Conservation (phyloP, 2,329 filamentous ascomycete species). For the Fragosphaeria purpurea region DNA sequence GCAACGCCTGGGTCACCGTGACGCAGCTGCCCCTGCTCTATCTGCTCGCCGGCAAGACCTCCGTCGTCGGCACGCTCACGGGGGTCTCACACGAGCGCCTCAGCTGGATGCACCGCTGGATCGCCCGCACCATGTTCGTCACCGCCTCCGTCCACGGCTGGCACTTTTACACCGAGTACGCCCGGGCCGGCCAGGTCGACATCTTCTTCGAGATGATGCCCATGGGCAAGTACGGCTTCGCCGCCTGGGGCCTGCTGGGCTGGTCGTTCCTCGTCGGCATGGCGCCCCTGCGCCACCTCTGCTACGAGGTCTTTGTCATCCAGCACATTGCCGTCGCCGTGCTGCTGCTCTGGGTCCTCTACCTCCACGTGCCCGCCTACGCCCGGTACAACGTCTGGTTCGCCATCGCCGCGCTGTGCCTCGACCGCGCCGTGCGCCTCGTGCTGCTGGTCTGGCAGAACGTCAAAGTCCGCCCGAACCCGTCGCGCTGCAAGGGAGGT, state of each 20-base stretch:
- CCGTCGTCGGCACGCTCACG: slow-evolving; percentile 47
- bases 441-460: slow-evolving; percentile 43
- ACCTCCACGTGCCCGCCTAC: slow-evolving; percentile 50
- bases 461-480: slow-evolving; percentile 27
- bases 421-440: slow-evolving; percentile 49
- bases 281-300: slow-evolving; percentile 52
- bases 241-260: slow-evolving; percentile 53
- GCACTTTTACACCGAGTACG: slow-evolving; percentile 58
- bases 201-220: slow-evolving; percentile 51
- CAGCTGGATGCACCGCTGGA: slow-evolving; percentile 67
- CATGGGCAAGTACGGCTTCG: slow-evolving; percentile 57
- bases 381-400: slow-evolving; percentile 57
- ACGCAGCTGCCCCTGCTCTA: slow-evolving; percentile 56
- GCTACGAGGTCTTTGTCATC: slow-evolving; percentile 59
- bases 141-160: slow-evolving; percentile 61
- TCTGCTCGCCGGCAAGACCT: slow-evolving; percentile 50
- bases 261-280: slow-evolving; percentile 57
- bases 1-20: slow-evolving; percentile 57
- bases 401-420: slow-evolving; percentile 49
- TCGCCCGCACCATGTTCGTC: slow-evolving; percentile 57
- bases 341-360: slow-evolving; percentile 52
- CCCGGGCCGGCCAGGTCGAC: slow-evolving; percentile 46
- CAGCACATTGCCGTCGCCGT: slow-evolving; percentile 56
- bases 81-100: slow-evolving; percentile 58
- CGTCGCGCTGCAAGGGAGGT: slow-evolving; percentile 35